Percentiles rank a stretch among this genome's conserved stretches.
Evolutionary conservation across 108 stramenopile species (phyloP).

Genomic region (Cyclotella distinguenda): DNA sequence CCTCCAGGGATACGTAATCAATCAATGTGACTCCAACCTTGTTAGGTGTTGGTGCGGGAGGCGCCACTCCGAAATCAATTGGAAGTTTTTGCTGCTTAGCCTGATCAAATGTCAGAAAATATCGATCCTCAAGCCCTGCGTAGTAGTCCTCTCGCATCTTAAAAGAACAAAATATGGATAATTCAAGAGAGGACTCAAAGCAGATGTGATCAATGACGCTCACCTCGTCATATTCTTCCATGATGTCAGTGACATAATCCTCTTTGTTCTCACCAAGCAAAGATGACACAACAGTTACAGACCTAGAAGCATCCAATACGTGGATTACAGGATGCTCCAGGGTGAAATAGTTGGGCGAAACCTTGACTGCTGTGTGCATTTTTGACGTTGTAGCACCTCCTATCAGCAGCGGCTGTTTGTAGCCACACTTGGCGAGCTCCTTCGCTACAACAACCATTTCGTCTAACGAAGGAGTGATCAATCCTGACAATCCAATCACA

Average conservation of each 20-base stretch:
- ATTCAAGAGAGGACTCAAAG: neutral
- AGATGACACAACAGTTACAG: constrained; percentile 95
- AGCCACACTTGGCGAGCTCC: constrained; percentile 94
- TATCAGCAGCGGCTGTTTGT: constrained; percentile 95
- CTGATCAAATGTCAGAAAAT: constrained; percentile 90
- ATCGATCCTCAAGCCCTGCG: constrained; percentile 95
- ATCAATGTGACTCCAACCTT: constrained; percentile 83
- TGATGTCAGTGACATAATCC: constrained; percentile 92
- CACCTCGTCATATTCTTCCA: constrained; percentile 96
- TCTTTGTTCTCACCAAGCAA: constrained; percentile 85
- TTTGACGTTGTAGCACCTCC: constrained; percentile 99
- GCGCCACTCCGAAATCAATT: constrained; percentile 89
- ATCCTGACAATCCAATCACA: constrained; percentile 96
- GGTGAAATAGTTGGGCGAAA: constrained; percentile 94
- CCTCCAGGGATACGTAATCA: constrained; percentile 73
- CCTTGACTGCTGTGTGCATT: constrained; percentile 99
- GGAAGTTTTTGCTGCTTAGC: constrained; percentile 77
- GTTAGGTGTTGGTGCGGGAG: constrained; percentile 85
- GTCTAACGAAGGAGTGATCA: constrained; percentile 99
- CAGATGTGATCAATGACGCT: constrained; percentile 26
- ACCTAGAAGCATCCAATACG: constrained; percentile 97
- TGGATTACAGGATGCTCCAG: constrained; percentile 96
- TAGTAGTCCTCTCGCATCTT: constrained; percentile 95
- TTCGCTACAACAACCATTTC: constrained; percentile 99
- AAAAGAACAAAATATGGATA: neutral